These are phyloP conservation scores for Globisporangium takayamanum DNA, from an alignment of 352 stramenopile species.

Conservation along the genomic window DNA sequence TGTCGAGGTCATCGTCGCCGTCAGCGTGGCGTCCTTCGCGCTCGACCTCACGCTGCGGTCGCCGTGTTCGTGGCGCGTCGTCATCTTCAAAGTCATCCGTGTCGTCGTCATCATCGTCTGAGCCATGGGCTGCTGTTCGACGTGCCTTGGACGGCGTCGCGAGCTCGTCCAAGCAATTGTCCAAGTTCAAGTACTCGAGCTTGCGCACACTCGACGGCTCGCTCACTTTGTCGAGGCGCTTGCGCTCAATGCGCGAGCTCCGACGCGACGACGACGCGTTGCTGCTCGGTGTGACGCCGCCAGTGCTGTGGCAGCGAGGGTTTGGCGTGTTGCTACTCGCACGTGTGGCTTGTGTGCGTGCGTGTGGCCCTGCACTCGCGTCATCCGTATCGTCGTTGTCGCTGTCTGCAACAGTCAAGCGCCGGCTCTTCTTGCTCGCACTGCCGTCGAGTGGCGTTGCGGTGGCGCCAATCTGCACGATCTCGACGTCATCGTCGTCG, in stretches of 20 bases:
- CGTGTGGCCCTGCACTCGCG: background rate
- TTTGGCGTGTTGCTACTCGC: constrained; percentile 5
- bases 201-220: constrained; percentile 32
- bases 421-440: constrained; percentile 22
- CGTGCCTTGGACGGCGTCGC: constrained; percentile 11
- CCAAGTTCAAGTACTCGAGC: constrained; percentile 51
- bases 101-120: constrained; percentile 25
- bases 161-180: constrained; percentile 60
- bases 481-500: constrained; percentile 51
- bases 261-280: constrained; percentile 36
- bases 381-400: constrained; percentile 35
- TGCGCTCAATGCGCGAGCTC: constrained; percentile 56
- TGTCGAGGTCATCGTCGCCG: constrained; percentile 62
- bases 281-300: constrained; percentile 9
- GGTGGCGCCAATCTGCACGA: constrained; percentile 28
- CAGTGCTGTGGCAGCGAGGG: constrained; percentile 3
- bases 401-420: constrained; percentile 43
- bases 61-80: background rate
- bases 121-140: constrained; percentile 13
- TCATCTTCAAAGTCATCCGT: constrained; percentile 31
- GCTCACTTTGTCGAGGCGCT: constrained; percentile 41
- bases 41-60: constrained; percentile 17
- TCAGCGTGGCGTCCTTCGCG: constrained; percentile 38
- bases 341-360: constrained; percentile 2
- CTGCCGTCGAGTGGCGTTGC: constrained; percentile 18